These are phyloP conservation scores for Orbilia oligospora DNA, from an alignment of 2,329 filamentous ascomycete genomes.

Conservation along the genomic window DNA sequence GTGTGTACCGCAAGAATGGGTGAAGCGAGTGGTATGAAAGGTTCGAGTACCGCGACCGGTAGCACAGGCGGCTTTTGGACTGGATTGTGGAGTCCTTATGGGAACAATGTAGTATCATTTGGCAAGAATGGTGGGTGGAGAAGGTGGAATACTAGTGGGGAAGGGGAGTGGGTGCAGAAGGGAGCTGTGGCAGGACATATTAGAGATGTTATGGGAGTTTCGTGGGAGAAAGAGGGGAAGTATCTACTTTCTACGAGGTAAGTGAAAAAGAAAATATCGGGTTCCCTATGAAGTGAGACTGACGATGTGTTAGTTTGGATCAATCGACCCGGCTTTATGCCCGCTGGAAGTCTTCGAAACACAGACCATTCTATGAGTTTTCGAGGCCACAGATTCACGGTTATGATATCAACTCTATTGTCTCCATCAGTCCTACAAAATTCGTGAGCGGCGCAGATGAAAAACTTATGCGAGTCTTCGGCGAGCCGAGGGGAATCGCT, in stretches of 20 bases:
- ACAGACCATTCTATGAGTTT: slow-evolving; percentile 90
- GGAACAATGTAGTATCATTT: slow-evolving; percentile 81
- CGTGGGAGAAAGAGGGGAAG: slow-evolving; percentile 85
- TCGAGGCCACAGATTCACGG: slow-evolving; percentile 96
- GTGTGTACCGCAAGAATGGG: slow-evolving; percentile 86
- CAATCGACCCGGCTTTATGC: slow-evolving; percentile 93
- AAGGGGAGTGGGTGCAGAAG: slow-evolving; percentile 78
- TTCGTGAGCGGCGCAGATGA: slow-evolving; percentile 98
- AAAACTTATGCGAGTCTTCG: slow-evolving; percentile 96
- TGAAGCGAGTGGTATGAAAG: slow-evolving; percentile 94
- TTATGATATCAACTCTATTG: slow-evolving; percentile 96
- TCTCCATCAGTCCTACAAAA: slow-evolving; percentile 78
- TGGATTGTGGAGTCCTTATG: slow-evolving; percentile 88
- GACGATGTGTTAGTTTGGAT: slow-evolving; percentile 69
- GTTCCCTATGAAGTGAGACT: background rate
- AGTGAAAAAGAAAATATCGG: background rate
- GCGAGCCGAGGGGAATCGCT: slow-evolving; percentile 86
- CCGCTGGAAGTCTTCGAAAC: slow-evolving; percentile 75
- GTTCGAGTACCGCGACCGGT: slow-evolving; percentile 94
- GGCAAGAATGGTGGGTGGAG: slow-evolving; percentile 95
- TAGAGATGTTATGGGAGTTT: slow-evolving; percentile 82
- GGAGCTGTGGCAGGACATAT: slow-evolving; percentile 88
- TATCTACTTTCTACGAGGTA: slow-evolving; percentile 90
- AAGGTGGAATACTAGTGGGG: slow-evolving; percentile 78
- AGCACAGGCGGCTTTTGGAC: slow-evolving; percentile 98